Conservation (phyloP, 768 basidiomycete species). For the Auricularia auricula-judae region DNA sequence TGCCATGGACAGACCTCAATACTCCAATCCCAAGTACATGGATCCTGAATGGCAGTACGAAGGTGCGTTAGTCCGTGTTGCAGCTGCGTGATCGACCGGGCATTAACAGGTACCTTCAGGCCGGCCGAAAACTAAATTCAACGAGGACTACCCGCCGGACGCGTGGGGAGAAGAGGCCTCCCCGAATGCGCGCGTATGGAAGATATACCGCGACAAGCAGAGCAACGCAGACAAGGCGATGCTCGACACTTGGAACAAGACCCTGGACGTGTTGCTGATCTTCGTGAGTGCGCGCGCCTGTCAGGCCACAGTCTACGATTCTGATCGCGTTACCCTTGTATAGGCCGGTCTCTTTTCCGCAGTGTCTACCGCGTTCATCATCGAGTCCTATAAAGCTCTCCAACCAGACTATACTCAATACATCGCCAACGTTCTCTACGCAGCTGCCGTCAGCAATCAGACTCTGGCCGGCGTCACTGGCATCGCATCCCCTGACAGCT, state of each 20-base stretch:
- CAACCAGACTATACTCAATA: constrained; percentile 2
- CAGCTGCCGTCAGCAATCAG: background rate
- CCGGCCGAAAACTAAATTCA: background rate
- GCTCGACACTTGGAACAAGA: constrained; percentile 4
- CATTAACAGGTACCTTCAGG: too few relatives aligned
- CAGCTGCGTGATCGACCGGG: too few relatives aligned
- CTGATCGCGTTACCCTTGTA: too few relatives aligned
- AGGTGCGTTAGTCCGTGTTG: too few relatives aligned
- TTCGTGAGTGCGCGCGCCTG: constrained; percentile 1
- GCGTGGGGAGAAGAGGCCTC: constrained; percentile 1
- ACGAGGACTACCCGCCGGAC: constrained; percentile 7
- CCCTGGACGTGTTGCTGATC: constrained; percentile 1
- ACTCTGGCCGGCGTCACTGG: too few relatives aligned
- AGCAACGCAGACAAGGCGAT: background rate
- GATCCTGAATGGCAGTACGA: too few relatives aligned
- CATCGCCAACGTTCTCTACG: background rate
- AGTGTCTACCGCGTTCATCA: constrained; percentile 5
- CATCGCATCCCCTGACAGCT: background rate
- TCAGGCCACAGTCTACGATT: too few relatives aligned
- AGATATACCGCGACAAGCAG: constrained; percentile 6
- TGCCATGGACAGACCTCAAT: too few relatives aligned
- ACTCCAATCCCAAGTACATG: too few relatives aligned
- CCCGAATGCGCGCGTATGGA: constrained; percentile 6
- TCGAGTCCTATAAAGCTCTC: constrained; percentile 9
- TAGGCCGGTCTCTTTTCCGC: constrained; percentile 9